Percentiles rank a stretch among this genome's conserved stretches.
phyloP scores from a whole-genome alignment of 2,329 filamentous ascomycete genomes.

The Didymella exigua region DNA sequence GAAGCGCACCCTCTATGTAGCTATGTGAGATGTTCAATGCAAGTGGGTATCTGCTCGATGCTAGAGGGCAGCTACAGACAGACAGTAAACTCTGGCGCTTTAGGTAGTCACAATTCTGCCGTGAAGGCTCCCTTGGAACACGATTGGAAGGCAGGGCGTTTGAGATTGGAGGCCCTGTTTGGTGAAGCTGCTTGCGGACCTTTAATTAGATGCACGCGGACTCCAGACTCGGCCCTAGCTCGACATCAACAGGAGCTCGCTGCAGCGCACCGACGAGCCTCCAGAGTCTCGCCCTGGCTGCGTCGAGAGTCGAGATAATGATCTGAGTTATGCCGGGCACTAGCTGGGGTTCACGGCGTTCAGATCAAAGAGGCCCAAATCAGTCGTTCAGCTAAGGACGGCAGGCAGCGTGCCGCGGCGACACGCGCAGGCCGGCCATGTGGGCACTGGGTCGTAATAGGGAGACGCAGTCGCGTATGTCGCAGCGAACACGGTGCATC shows the following conservation, averaged over 20 bases:
- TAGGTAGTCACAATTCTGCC: not conserved
- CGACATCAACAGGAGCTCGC: not conserved
- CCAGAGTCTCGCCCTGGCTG: slow-evolving; percentile 5
- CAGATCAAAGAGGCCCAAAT: slow-evolving; percentile 4
- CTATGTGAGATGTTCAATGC: not conserved
- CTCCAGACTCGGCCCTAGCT: slow-evolving; percentile 3
- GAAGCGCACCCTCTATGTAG: not conserved
- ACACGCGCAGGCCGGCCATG: slow-evolving; percentile 1
- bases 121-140: slow-evolving; percentile 1
- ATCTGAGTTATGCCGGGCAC: slow-evolving; percentile 7
- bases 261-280: not conserved
- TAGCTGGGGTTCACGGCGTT: not conserved
- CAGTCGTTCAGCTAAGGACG: not conserved
- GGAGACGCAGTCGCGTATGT: slow-evolving; percentile 2
- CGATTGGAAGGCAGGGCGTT: slow-evolving; percentile 8
- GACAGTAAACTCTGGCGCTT: slow-evolving; percentile 1
- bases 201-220: slow-evolving; percentile 18
- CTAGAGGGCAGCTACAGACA: not conserved
- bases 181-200: slow-evolving; percentile 12
- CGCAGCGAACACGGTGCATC: not conserved
- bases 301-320: not conserved
- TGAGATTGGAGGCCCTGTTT: slow-evolving; percentile 2
- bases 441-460: not conserved
- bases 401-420: not conserved
- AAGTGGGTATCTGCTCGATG: not conserved